Evolutionary conservation across 116 monocot genomes (phyloP), one percentile per base, ranked within the genome.

Genomic region (Phalaenopsis hybrid): DNA sequence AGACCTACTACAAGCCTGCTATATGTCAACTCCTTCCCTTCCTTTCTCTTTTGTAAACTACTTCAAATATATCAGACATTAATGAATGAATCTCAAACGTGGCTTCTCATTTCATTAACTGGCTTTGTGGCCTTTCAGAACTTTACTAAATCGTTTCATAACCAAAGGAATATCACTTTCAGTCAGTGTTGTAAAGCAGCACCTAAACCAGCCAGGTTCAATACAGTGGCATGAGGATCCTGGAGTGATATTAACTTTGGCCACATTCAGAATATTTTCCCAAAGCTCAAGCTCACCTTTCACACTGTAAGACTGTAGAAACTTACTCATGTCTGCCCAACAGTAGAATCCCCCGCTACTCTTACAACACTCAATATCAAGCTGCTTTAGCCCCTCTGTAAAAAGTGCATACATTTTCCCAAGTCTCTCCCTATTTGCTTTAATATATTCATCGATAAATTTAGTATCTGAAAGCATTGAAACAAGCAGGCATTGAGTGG

Each of bases 401-500:
- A 90, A 78, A 41, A 81, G 28, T 28, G 37, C 81, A 45, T 61
- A 75, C 72, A 89, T 85, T 49, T 63, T 70, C 68, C 70, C 33
- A 8, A 91, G 75, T 75, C 88, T 85, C 83, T 52, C 23, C 44
- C 78, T 81, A 48, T 88, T 92, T 51, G 77, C 51, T 67, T 73
- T 72, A 1, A 86, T 67, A 50, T 86, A 92, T 20, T 72, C 65
- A 6, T 52, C 52, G 1, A 86, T 75, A 77, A 90, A 92, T n/a
- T 74, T 65, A n/a, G 58, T 57, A 76, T 92, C 90, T 9, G 81
- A 61, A 21, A 92, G 85, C 86, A 92, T 89, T 48, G 84, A 82
- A 25, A 85, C 77, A 1, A 92, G 77, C 83, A 92, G 79, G 28
- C 44, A 76, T 52, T 89, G 92, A 2, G 85, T 88, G 17, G 88